Conservation (phyloP, 371 early-diverging fungal genomes). For the Mortierella polycephala region DNA sequence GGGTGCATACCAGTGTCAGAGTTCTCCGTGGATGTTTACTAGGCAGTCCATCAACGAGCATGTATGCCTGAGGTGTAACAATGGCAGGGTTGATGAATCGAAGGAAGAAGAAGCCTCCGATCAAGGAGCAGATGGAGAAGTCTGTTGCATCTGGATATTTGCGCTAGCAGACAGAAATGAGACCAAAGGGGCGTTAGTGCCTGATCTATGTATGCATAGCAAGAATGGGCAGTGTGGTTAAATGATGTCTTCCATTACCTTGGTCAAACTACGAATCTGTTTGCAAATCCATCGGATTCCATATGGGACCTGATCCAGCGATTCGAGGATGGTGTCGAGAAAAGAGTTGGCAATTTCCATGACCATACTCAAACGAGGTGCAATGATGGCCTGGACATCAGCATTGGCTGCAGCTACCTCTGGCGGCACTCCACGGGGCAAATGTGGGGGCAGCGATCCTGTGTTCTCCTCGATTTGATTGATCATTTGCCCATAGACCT, state of each 20-base stretch:
- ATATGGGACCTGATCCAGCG: slow-evolving; percentile 88
- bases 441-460: slow-evolving; percentile 64
- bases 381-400: slow-evolving; percentile 85
- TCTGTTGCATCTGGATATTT: slow-evolving; percentile 93
- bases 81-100: slow-evolving; percentile 98
- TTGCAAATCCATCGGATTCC: slow-evolving; percentile 99
- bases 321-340: slow-evolving; percentile 83
- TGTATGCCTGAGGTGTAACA: slow-evolving; percentile 94
- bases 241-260: slow-evolving; percentile 55
- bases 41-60: slow-evolving; percentile 89
- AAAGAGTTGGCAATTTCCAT: slow-evolving; percentile 89
- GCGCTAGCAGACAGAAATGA: slow-evolving; percentile 55
- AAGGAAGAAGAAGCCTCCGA: slow-evolving; percentile 97
- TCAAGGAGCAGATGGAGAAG: slow-evolving; percentile 89
- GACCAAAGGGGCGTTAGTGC: background rate
- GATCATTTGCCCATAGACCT: slow-evolving; percentile 90
- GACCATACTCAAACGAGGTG: slow-evolving; percentile 84
- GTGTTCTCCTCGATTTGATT: slow-evolving; percentile 75
- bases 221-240: background rate
- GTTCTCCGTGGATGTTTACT: slow-evolving; percentile 85
- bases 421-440: slow-evolving; percentile 80
- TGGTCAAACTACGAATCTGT: slow-evolving; percentile 93
- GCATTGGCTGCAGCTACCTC: slow-evolving; percentile 83
- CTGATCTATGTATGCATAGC: background rate
- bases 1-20: slow-evolving; percentile 79